Percentiles rank a stretch among this genome's conserved stretches.
Evolutionary conservation across 805 yeast genomes (phyloP).

Genomic region (Ogataea polymorpha): DNA sequence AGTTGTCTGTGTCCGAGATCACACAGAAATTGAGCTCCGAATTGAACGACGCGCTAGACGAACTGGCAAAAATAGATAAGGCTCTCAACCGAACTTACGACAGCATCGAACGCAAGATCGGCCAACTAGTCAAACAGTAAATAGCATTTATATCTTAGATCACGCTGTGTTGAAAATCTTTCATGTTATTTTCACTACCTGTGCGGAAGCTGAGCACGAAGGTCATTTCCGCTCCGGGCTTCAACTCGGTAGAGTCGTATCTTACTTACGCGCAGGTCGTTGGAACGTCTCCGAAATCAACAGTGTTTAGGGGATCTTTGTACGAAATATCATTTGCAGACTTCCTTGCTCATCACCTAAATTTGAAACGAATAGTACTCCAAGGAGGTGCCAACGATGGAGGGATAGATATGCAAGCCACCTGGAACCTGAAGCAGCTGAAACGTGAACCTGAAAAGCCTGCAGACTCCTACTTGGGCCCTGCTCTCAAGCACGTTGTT

Average conservation of each 20-base stretch:
- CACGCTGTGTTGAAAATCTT: conserved; percentile 1
- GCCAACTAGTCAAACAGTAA: conserved; percentile 1
- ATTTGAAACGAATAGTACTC: conserved; percentile 37
- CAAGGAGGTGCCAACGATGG: conserved; percentile 57
- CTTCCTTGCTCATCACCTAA: conserved; percentile 37
- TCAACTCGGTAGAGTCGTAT: conserved; percentile 27
- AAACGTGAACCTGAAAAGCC: neutral
- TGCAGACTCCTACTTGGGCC: neutral
- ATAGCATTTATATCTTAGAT: neutral
- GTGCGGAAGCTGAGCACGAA: neutral
- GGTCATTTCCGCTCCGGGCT: neutral
- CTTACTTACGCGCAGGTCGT: conserved; percentile 31
- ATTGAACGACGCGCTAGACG: conserved; percentile 21
- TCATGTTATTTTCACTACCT: neutral
- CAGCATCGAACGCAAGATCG: conserved; percentile 16
- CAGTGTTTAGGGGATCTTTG: conserved; percentile 53
- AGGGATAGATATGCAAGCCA: conserved; percentile 55
- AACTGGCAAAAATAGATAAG: conserved; percentile 23
- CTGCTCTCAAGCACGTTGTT: neutral
- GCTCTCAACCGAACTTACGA: conserved; percentile 20
- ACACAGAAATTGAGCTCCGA: conserved; percentile 22
- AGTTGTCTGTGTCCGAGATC: conserved; percentile 25
- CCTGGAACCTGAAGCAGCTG: conserved; percentile 38
- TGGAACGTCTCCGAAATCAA: conserved; percentile 41
- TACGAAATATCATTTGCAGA: conserved; percentile 48